These are phyloP conservation scores for Aspergillus hortae DNA, from an alignment of 2,329 filamentous ascomycete genomes.

Conservation along the genomic window DNA sequence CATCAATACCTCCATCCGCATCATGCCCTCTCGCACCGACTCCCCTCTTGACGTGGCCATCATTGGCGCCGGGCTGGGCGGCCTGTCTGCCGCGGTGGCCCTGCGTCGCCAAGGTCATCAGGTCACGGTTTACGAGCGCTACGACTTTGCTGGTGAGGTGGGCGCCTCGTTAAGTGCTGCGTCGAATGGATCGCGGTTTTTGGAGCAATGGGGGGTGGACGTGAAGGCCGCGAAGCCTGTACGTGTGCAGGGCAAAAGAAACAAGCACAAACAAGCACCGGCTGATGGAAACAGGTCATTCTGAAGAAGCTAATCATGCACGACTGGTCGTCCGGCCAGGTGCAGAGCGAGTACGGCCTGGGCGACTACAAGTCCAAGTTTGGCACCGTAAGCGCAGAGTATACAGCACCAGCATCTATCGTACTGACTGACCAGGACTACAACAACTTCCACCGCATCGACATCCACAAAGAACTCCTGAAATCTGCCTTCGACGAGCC, in stretches of 20 bases:
- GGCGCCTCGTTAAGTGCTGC: conserved; percentile 20
- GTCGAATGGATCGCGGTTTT: conserved; percentile 18
- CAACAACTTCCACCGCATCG: conserved; percentile 26
- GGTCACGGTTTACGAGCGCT: conserved; percentile 21
- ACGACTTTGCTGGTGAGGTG: conserved; percentile 20
- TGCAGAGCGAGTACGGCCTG: conserved; percentile 23
- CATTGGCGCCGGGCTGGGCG: conserved; percentile 22
- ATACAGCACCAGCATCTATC: neutral
- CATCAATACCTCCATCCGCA: neutral
- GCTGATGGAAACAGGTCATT: conserved; percentile 18
- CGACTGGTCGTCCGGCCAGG: conserved; percentile 23
- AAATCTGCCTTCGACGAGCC: conserved; percentile 20
- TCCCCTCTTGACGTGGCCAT: conserved; percentile 21
- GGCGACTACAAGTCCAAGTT: conserved; percentile 23
- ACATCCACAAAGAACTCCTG: conserved; percentile 23
- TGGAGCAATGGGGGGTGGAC: conserved; percentile 22
- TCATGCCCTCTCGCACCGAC: conserved; percentile 22
- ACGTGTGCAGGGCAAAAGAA: neutral
- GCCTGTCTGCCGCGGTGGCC: conserved; percentile 4
- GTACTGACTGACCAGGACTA: conserved; percentile 17
- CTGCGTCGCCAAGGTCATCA: conserved; percentile 12
- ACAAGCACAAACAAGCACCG: neutral
- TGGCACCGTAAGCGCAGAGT: neutral
- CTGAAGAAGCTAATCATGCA: conserved; percentile 29
- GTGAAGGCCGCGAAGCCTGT: conserved; percentile 9